Base-by-base conservation (phyloP, 2,329 filamentous ascomycete species). In the Conoideocrella luteorostrata region DNA sequence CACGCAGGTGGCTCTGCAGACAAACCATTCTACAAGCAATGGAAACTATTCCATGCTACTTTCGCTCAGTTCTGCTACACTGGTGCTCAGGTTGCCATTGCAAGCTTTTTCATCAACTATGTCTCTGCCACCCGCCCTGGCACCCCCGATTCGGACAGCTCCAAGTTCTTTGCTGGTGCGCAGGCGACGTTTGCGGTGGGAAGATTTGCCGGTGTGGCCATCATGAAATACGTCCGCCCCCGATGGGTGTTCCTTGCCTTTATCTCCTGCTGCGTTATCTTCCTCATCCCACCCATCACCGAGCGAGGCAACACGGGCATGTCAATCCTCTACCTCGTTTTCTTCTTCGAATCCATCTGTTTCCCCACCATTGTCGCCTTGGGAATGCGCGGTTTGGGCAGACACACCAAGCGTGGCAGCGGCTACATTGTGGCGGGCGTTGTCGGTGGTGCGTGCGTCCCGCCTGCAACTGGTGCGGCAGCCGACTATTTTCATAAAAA, bases 321-420 rank as follows among this genome's bases (percentile, higher is more conserved):
- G 48, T 67, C 71, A 5, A 80, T 88, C 71, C 73, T 88, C 23
- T 86, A 80, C 61, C 49, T 86, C 9, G 78, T 82, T 6, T 71
- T 89, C 20, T 88, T 90, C 69, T 90, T 90, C 63, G 86, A 88
- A 64, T 83, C 78, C 4, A 84, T 88, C 56, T 85, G 82, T 61
- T 91, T 90, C 69, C 86, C 86, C 0, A 89, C 85, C 15, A 88
- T 91, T 55, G 80, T 91, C 23, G 84, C 85, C 4, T 71, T 90
- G 3, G 84, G 84, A 7, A 87, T 88, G 69, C 76, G 84, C 18
- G 85, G 84, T 2, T 71, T 89, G 1, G 86, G 87, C 5, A 76
- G 80, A 15, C 82, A 91, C 65, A 86, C 82, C 28, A 89, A 90
- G 69, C 76, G 84, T 47, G 86, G 86, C 1, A 82, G 80, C 3